These are phyloP conservation scores for Trebouxia sp. DNA, from an alignment of 139 green algal species.

Conservation along the genomic window DNA sequence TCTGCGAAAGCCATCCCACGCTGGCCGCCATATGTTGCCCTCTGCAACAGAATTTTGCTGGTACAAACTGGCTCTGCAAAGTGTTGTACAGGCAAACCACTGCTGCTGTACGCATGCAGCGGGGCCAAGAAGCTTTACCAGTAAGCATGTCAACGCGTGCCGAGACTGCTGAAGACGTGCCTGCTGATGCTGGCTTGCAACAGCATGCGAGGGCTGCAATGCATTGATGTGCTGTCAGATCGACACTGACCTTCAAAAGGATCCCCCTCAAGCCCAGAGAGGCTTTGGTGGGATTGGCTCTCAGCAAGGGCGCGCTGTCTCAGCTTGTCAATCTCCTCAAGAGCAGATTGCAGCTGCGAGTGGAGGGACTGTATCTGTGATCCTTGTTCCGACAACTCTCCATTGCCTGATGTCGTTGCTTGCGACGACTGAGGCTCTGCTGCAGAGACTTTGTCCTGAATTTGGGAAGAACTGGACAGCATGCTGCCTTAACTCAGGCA, in stretches of 20 bases:
- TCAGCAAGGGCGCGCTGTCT: conserved; percentile 13
- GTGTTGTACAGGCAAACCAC: no score
- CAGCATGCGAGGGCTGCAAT: no score
- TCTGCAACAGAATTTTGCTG: not conserved
- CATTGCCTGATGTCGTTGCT: not conserved
- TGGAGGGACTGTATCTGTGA: not conserved
- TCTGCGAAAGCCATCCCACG: conserved; percentile 23
- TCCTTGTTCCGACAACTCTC: not conserved
- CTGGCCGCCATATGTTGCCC: conserved; percentile 19
- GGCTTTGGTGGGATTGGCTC: conserved; percentile 9
- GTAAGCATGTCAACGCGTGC: no score
- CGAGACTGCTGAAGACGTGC: no score
- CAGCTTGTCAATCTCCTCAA: not conserved
- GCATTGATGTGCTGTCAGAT: no score
- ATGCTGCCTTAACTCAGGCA: no score
- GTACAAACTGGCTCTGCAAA: not conserved
- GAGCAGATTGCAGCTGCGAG: not conserved
- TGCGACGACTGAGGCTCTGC: no score
- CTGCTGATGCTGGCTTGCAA: no score
- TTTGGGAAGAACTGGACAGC: no score
- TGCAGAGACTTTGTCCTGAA: no score
- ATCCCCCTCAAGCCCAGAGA: not conserved
- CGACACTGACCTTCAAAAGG: no score
- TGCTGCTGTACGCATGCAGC: not conserved
- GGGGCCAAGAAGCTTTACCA: no score